Conservation (phyloP, 805 yeast genomes). For the Sugiyamaella floridensis region DNA sequence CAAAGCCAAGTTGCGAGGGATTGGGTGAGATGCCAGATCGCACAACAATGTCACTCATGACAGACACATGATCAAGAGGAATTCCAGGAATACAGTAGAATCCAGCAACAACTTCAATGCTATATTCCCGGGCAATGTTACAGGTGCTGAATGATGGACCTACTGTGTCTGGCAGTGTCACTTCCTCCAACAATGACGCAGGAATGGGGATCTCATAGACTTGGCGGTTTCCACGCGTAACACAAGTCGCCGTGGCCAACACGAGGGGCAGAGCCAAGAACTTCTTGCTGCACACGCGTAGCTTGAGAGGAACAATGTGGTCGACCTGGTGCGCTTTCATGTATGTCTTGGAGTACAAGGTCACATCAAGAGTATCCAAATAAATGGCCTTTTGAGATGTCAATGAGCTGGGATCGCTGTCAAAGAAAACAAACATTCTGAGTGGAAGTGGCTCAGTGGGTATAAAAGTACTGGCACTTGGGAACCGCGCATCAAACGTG, state of each 20-base stretch:
- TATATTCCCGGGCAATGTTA: constrained; percentile 44
- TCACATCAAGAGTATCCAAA: constrained; percentile 36
- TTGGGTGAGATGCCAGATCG: constrained; percentile 14
- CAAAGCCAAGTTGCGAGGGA: background rate
- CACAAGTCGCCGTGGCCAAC: constrained; percentile 9
- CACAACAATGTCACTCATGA: constrained; percentile 11
- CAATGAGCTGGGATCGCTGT: constrained; percentile 7
- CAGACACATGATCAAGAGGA: constrained; percentile 14
- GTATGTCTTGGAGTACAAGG: constrained; percentile 26
- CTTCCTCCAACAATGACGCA: constrained; percentile 30
- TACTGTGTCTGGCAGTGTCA: constrained; percentile 41
- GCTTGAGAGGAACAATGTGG: constrained; percentile 13
- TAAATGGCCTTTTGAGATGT: constrained; percentile 25
- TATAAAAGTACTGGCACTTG: constrained; percentile 41
- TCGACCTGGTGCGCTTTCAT: constrained; percentile 25
- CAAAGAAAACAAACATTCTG: constrained; percentile 17
- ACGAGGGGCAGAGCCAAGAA: constrained; percentile 14
- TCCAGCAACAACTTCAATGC: constrained; percentile 32
- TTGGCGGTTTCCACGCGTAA: constrained; percentile 3
- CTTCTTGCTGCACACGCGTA: constrained; percentile 21
- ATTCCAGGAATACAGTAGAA: constrained; percentile 14
- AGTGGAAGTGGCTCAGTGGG: constrained; percentile 35
- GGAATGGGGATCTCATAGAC: constrained; percentile 17
- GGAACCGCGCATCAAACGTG: constrained; percentile 43
- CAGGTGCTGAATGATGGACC: constrained; percentile 53